Evolutionary conservation across 73 alveolate species (phyloP).

Genomic region (Blepharisma japonicum): DNA sequence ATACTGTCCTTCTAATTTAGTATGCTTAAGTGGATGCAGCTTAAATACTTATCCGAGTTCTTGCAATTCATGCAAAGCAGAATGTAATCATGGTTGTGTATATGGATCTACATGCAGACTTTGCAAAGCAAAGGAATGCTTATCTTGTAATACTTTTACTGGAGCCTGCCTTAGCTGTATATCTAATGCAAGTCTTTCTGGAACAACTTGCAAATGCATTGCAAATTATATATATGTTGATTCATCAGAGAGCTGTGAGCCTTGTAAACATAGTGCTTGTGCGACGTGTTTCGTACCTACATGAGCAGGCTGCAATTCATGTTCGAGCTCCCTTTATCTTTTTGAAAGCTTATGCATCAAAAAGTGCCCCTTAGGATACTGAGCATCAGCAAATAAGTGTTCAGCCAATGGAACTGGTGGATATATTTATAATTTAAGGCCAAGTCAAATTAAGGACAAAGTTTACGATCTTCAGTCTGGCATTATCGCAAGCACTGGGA

Average conservation of each 20-base stretch:
- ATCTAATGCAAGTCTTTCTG: background rate
- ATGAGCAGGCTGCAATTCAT: background rate
- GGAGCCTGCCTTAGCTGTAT: conserved; percentile 17
- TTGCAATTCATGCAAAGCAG: background rate
- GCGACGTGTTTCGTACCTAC: background rate
- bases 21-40: too few species aligned
- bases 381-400: too few species aligned
- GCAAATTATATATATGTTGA: background rate
- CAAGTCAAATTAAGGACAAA: background rate
- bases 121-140: background rate
- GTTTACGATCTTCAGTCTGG: background rate
- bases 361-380: background rate
- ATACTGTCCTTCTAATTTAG: too few species aligned
- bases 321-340: background rate
- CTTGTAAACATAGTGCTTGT: background rate
- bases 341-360: background rate
- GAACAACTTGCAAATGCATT: background rate
- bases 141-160: background rate
- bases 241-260: background rate
- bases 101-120: background rate
- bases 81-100: background rate
- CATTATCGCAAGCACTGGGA: background rate
- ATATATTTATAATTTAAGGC: background rate
- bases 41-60: background rate
- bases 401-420: background rate